A percentile compares a stretch with the other conserved stretches of the same genome.
Evolutionary conservation across 2,329 filamentous ascomycete genomes (phyloP).

Genomic region (Talaromyces sp.): DNA sequence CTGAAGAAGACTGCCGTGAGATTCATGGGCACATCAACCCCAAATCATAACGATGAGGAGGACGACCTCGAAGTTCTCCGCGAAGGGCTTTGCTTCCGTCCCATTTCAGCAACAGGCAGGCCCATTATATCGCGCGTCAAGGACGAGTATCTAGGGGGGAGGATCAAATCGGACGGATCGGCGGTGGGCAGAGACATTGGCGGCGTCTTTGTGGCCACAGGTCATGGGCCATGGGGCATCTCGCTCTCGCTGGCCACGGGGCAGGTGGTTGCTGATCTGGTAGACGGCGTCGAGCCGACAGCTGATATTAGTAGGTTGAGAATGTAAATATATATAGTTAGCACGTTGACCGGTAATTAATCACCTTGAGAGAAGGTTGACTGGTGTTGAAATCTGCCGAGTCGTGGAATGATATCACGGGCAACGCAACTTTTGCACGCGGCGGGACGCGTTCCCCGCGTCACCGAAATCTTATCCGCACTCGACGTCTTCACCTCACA

Average conservation of each 20-base stretch:
- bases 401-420: not conserved
- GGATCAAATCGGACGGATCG: conserved; percentile 38
- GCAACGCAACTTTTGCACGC: not conserved
- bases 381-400: not conserved
- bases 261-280: conserved; percentile 65
- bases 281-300: conserved; percentile 55
- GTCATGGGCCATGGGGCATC: conserved; percentile 75
- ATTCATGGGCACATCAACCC: conserved; percentile 27
- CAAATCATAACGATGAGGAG: conserved; percentile 21
- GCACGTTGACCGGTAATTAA: not conserved
- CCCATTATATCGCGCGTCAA: conserved; percentile 60
- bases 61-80: conserved; percentile 60
- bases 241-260: conserved; percentile 63
- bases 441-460: conserved; percentile 10
- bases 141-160: conserved; percentile 52
- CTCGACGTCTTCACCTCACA: not conserved
- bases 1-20: conserved; percentile 28
- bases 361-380: not conserved
- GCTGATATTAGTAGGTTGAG: conserved; percentile 56
- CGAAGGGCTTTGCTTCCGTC: conserved; percentile 68
- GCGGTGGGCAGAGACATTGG: conserved; percentile 44
- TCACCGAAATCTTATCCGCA: not conserved
- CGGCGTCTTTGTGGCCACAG: conserved; percentile 66
- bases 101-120: conserved; percentile 59
- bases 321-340: conserved; percentile 16